Evolutionary conservation across 192 early-diverging fungal species (phyloP).

Genomic region (Coemansia sp.): DNA sequence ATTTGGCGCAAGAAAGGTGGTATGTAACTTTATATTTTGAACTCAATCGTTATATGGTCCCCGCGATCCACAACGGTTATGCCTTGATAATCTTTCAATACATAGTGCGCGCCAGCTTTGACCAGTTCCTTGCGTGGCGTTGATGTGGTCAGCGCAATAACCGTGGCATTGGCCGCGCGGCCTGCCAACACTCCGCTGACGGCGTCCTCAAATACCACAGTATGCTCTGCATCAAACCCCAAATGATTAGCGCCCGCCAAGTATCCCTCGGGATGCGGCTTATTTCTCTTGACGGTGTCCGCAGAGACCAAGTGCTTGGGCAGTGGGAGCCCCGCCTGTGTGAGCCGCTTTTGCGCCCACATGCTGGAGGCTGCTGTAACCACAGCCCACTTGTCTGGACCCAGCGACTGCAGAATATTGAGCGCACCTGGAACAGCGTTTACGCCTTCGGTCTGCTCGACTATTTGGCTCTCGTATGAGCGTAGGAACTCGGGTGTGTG

Average conservation of each 20-base stretch:
- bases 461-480: constrained; percentile 5
- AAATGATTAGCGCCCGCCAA: constrained; percentile 16
- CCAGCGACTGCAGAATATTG: constrained; percentile 6
- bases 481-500: constrained; percentile 20
- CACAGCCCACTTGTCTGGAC: constrained; percentile 25
- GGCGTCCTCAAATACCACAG: constrained; percentile 44
- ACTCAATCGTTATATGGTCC: constrained; percentile 3
- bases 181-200: constrained; percentile 34
- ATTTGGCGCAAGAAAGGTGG: not conserved
- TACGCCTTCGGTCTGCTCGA: constrained; percentile 24
- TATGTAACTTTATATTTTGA: not conserved
- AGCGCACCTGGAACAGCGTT: constrained; percentile 31
- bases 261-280: constrained; percentile 38
- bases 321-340: constrained; percentile 17
- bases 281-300: constrained; percentile 12
- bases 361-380: constrained; percentile 31
- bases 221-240: constrained; percentile 6
- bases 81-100: constrained; percentile 17
- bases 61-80: constrained; percentile 7
- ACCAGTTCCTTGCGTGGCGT: constrained; percentile 10
- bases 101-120: constrained; percentile 27
- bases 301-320: constrained; percentile 28
- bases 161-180: constrained; percentile 23
- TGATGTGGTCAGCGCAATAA: constrained; percentile 34
- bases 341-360: constrained; percentile 22